Percentiles rank a stretch among this genome's conserved stretches.
phyloP scores from a whole-genome alignment of 208 protist genomes.

The Acanthamoeba triangularis region DNA sequence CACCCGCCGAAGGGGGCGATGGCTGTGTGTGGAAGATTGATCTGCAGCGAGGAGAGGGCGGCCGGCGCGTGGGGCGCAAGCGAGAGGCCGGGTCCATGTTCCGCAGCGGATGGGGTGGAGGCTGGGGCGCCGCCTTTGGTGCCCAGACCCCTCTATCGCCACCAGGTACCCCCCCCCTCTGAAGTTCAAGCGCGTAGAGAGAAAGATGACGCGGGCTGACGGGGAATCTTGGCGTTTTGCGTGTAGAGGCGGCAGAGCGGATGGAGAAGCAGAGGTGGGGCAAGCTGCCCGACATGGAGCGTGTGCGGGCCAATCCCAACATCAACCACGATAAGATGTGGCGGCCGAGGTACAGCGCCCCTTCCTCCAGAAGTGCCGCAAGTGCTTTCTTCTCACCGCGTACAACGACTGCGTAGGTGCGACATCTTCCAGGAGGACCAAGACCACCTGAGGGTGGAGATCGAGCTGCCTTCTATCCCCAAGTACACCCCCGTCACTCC shows the following conservation, averaged over 20 bases:
- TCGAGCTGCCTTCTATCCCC: background rate
- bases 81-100: background rate
- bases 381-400: too few species aligned
- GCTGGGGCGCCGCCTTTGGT: background rate
- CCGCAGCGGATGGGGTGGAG: background rate
- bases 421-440: slow-evolving; percentile 29
- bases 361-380: too few species aligned
- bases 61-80: background rate
- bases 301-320: background rate
- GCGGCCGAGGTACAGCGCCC: background rate
- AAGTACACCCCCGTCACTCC: too few species aligned
- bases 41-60: background rate
- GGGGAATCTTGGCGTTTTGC: too few species aligned
- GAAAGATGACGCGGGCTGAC: too few species aligned
- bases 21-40: background rate
- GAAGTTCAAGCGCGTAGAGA: too few species aligned
- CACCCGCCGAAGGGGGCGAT: background rate
- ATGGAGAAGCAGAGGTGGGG: slow-evolving; percentile 5
- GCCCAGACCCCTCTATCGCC: background rate
- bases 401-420: background rate
- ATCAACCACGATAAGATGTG: slow-evolving; percentile 13
- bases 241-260: background rate
- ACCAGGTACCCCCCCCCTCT: too few species aligned
- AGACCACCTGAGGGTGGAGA: background rate
- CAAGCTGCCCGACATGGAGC: slow-evolving; percentile 29